These are phyloP conservation scores for Torulaspora quercuum DNA, from an alignment of 805 yeast species.

Conservation along the genomic window DNA sequence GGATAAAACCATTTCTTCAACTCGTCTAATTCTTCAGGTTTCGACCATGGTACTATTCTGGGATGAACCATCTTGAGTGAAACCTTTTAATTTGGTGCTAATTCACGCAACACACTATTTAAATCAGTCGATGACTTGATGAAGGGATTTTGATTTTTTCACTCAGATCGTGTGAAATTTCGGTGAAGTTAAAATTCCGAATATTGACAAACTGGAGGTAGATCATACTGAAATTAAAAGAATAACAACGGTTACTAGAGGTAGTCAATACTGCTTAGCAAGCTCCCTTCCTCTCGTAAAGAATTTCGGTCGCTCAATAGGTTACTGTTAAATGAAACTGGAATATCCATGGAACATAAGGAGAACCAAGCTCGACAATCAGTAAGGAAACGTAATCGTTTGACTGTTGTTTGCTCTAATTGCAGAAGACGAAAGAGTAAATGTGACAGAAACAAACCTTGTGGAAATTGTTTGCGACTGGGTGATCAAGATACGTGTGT, in stretches of 20 bases:
- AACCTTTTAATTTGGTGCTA: no score
- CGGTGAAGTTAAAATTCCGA: no score
- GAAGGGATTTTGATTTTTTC: no score
- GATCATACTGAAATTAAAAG: no score
- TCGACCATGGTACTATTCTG: conserved; percentile 40
- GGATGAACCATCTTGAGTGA: conserved; percentile 24
- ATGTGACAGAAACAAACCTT: conserved; percentile 32
- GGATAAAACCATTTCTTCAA: conserved; percentile 54
- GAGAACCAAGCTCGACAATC: conserved; percentile 6
- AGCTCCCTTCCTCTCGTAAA: no score
- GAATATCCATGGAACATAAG: conserved; percentile 4
- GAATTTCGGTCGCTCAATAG: neutral
- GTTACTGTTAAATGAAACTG: conserved; percentile 6
- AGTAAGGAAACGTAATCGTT: conserved; percentile 26
- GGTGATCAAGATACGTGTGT: conserved; percentile 25
- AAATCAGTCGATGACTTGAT: no score
- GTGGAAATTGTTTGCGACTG: conserved; percentile 25
- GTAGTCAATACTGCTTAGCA: no score
- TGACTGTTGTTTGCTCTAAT: conserved; percentile 34
- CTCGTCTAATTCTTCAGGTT: conserved; percentile 42
- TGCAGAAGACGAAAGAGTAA: conserved; percentile 34
- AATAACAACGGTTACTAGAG: no score
- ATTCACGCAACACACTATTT: no score
- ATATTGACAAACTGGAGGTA: no score
- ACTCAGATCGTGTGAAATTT: no score